Conservation (phyloP, 345 rosid genomes). For the Gossypium australe region DNA sequence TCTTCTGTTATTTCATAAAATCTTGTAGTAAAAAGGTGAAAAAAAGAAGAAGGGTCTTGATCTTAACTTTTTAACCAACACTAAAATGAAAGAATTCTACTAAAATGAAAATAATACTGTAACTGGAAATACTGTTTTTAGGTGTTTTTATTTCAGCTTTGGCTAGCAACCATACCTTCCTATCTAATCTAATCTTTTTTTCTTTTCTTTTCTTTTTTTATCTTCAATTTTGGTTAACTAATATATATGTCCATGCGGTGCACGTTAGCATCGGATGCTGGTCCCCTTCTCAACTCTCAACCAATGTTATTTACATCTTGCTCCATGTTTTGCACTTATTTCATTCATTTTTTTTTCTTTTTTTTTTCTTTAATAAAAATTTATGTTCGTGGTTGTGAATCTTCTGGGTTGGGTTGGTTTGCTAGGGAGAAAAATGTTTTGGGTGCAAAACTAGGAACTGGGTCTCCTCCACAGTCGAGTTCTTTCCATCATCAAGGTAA, state of each 20-base stretch:
- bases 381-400: constrained; percentile 24
- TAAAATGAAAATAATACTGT: constrained; percentile 19
- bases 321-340: constrained; percentile 25
- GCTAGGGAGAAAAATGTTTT: constrained; percentile 26
- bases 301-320: constrained; percentile 17
- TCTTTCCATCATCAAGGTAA: constrained; percentile 47
- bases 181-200: constrained; percentile 30
- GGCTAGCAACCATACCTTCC: constrained; percentile 54
- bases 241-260: constrained; percentile 51
- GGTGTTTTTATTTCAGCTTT: constrained; percentile 46
- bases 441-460: constrained; percentile 30
- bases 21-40: constrained; percentile 34
- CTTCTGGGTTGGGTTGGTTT: constrained; percentile 23
- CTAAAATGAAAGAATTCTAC: constrained; percentile 7
- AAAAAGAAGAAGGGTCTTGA: background rate
- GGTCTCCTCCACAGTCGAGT: constrained; percentile 22
- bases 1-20: constrained; percentile 36
- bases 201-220: background rate
- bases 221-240: constrained; percentile 28
- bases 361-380: background rate
- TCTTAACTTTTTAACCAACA: constrained; percentile 26
- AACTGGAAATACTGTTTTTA: constrained; percentile 40
- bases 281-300: constrained; percentile 44
- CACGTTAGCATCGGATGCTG: constrained; percentile 80
- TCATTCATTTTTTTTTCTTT: constrained; percentile 16